Base-by-base conservation (phyloP, 805 yeast species). In the Candida easanensis region DNA sequence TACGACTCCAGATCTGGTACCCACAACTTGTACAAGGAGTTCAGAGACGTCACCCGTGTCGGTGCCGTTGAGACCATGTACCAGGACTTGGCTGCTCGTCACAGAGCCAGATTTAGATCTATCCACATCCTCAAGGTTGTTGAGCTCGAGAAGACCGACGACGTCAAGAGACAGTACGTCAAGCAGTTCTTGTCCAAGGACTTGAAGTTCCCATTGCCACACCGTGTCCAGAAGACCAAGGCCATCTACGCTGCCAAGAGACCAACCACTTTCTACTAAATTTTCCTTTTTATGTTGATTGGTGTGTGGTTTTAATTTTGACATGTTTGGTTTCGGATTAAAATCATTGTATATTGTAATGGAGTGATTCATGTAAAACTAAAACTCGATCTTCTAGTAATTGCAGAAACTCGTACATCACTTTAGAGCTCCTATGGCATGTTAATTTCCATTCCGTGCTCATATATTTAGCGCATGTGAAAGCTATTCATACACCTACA, bases 21-120 rank as follows among this genome's bases (percentile, higher is more conserved):
- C 69, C 99, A 93, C 95, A 93, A 93, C 95, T 93, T 93, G 97
- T 93, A 93, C 97, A 93, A 93, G 84, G 99, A 93, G 82, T 88
- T 88, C 93, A 89, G 99, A 79, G 99, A 91, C 67, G 95, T 91
- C 65, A 77, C 97, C 81, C 93, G 99, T 82, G 95, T 89, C 57
- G 96, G 88, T 74, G 99, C 98, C 63, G 97, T 93, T 70, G 96
- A 87, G 76, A 79, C 93, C 70, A 84, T 93, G 84, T 93, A 93
- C 93, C 90, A 86, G 76, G 99, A 93, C 78, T 86, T 93, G 86
- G 99, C 99, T 77, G 97, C 99, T 64, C 90, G 99, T 82, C 99
- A 93, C 95, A 89, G 99, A 85, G 93, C 99, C 70, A 89, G 99
- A 84, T 93, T 93, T 84, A 88, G 99, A 85, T 84, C 91, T 63